Evolutionary conservation across 2,329 filamentous ascomycete genomes (phyloP), one percentile per base, ranked within the genome.

Genomic region (Drechslerella stenobrocha): DNA sequence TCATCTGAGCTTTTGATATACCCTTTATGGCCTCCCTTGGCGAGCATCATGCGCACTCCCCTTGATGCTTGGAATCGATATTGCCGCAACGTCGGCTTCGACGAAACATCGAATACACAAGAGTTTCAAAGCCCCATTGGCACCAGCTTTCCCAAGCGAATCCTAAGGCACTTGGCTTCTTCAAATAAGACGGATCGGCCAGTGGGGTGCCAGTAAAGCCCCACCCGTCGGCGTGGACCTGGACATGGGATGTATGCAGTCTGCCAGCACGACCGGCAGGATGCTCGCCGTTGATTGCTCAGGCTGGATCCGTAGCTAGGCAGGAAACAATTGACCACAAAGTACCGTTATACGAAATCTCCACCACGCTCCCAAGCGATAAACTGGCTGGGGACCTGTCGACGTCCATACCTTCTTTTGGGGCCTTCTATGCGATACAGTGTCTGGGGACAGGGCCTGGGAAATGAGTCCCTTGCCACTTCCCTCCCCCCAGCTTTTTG

Each of bases 391-490:
- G n/a, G n/a, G n/a, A n/a, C 51, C 34, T 42, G 47, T 24, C 24
- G 46, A 65, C 53, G 15, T 48, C 50, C 42, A 60, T 60, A 40
- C 52, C 63, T 56, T 67, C 45, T 67, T 67, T 47, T 26, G 63
- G 63, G 44, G 44, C n/a, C 55, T 48, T 60, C 63, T 55, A 67
- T 52, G 63, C 63, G 63, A 45, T 34, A 60, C 55, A n/a, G 55
- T 45, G 55, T 34, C 55, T 59, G 55, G 42, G 51, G 24, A 24
- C 56, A 59, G 50, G 52, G 52, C 45, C 48, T 45, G 42, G 50
- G 30, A 63, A 67, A 67, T 59, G 48, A 66, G 18, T 46, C 40
- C 61, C 63, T 58, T 59, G 63, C 46, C 46, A 50, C 42, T 52
- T 51, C 37, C 37, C 22, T 42, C 37, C 37, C 8, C 46, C 50